A percentile compares a stretch with the other conserved stretches of the same genome.
Conservation (phyloP, 192 early-diverging fungal genomes). For the Chytriomyces hyalinus region DNA sequence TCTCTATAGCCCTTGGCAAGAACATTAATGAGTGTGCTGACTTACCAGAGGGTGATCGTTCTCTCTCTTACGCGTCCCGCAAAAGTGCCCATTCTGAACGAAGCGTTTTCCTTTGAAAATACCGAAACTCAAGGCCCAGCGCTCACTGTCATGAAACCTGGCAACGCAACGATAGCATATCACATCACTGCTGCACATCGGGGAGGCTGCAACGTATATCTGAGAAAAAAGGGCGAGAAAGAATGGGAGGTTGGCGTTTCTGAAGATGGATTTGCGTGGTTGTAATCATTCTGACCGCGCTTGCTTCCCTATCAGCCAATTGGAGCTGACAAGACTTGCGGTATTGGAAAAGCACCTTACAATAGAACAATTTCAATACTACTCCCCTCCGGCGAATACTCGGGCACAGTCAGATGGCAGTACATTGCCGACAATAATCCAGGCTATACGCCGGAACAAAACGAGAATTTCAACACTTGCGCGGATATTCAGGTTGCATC, state of each 20-base stretch:
- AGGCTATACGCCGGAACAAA: not conserved
- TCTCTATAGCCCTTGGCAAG: not conserved
- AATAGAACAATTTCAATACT: not conserved
- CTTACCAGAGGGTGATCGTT: not conserved
- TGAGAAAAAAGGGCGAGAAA: not conserved
- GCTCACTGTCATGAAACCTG: not conserved
- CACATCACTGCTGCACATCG: not conserved
- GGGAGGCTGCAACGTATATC: conserved; percentile 15
- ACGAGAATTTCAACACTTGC: not conserved
- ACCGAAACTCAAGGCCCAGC: not conserved
- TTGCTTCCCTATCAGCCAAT: not conserved
- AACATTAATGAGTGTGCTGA: not conserved
- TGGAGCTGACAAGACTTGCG: conserved; percentile 1
- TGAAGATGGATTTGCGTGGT: not conserved
- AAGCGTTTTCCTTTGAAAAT: too few relatives aligned
- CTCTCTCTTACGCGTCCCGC: not conserved
- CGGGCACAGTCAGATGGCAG: not conserved
- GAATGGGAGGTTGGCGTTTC: conserved; percentile 2
- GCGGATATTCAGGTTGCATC: not conserved
- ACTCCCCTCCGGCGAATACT: not conserved
- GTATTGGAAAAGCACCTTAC: not conserved
- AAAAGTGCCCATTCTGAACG: not conserved
- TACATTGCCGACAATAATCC: not conserved
- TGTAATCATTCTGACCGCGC: not conserved
- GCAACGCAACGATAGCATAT: not conserved